Base-by-base conservation (phyloP, 192 early-diverging fungal genomes). In the Allomyces macrogynus region DNA sequence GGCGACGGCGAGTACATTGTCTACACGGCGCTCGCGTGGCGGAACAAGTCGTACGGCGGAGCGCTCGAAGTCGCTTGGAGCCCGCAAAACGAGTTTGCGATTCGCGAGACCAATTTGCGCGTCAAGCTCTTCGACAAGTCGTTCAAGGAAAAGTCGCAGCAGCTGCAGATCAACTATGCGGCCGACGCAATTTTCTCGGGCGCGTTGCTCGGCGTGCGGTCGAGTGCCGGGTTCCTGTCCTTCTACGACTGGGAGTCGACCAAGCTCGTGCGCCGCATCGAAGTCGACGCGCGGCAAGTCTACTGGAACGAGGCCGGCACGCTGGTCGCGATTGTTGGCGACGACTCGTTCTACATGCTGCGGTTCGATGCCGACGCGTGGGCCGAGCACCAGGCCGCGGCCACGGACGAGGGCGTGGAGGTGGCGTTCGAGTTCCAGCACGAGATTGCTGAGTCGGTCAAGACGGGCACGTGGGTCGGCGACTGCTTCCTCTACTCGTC, bases 1-100 rank as follows among this genome's bases (percentile, higher is more conserved):
- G 96, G 96, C 42, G 95, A 99, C 70, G 93, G 92, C 61, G 96
- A 99, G 78, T 99, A 92, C 73, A 99, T 99, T 66, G 97, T 99
- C 69, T 99, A 99, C 76, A 99, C 96, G 20, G 96, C 96, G 8
- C 81, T 99, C 24, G 93, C 96, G 9, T 99, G 96, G 96, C 81
- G 96, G 71, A 99, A 99, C 84, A 99, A 99, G 84, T 86, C 85
- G 64, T 99, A 97, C 74, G 96, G 96, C 9, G 86, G 82, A 43
- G 96, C 86, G 1, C 74, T 90, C 25, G 96, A 97, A 65, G 93
- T 96, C 82, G 96, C 97, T 9, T 99, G 96, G 96, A 91, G 91
- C 25, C 75, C 81, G 64, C 91, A 97, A 23, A 97, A 95, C 69
- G 84, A 93, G 75, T 90, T 95, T 69, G 94, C 94, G 12, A 91